These are phyloP conservation scores for Aschersonia sp. DNA, from an alignment of 2,329 filamentous ascomycete genomes.

Conservation along the genomic window DNA sequence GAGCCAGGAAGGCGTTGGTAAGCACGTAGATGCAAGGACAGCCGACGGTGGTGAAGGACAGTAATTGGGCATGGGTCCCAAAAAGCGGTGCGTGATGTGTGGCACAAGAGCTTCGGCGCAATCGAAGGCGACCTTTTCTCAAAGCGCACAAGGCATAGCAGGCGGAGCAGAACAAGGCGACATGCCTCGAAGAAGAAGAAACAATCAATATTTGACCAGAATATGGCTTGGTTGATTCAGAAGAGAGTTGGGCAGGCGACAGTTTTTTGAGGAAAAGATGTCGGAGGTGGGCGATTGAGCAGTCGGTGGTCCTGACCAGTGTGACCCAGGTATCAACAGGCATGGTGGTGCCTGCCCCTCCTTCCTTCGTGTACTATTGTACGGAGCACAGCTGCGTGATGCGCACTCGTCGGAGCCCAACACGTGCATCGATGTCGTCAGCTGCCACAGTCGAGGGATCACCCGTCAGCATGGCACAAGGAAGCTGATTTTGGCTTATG, in stretches of 20 bases:
- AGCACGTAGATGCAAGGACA: neutral
- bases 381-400: no score
- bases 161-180: neutral
- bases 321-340: neutral
- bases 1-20: neutral
- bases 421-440: neutral
- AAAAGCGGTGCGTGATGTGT: neutral
- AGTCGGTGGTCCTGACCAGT: neutral
- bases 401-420: neutral
- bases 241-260: no score
- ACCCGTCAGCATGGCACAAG: neutral
- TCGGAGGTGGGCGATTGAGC: neutral
- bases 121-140: neutral
- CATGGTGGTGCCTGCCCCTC: neutral
- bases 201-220: no score
- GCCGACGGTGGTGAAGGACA: neutral
- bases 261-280: neutral
- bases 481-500: neutral
- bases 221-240: no score
- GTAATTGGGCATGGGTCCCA: neutral
- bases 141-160: neutral
- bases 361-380: neutral
- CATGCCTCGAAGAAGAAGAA: neutral
- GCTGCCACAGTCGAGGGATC: neutral
- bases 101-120: neutral